Base-by-base conservation (phyloP, 2,329 filamentous ascomycete genomes). In the Pseudophaeomoniella oleicola region DNA sequence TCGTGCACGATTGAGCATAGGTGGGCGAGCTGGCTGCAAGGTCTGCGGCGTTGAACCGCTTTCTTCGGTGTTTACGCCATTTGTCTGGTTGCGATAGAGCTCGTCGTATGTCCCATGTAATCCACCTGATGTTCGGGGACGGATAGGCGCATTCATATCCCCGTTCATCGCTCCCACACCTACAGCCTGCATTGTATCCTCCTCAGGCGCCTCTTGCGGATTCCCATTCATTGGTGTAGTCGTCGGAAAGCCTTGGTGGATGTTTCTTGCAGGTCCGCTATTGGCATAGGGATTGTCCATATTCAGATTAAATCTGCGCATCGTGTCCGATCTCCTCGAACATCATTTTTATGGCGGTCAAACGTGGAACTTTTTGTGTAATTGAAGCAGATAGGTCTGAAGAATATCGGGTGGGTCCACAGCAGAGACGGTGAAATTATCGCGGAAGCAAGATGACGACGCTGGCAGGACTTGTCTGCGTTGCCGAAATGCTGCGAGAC, bases 1-100 rank as follows among this genome's bases (percentile, higher is more conserved):
- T 52, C 63, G 67, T 38, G 72, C 61, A 44, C 69, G 62, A 41
- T 63, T 54, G 41, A 66, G 39, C 42, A 54, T 51, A 6, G 63
- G 59, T 30, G 46, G 36, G 16, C 30, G 36, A n/a, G 12, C 10
- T 11, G 13, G 14, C 11, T 19, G 11, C 14, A 34, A 6, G 9
- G 16, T 19, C 13, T 4, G 16, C 6, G 22, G 22, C n/a, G 22
- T 27, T 27, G 6, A 6, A n/a, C 22, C 22, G n/a, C 22, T 27
- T n/a, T 27, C 22, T 27, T 6, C 22, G 22, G 22, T n/a, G n/a
- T 27, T 27, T 27, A 27, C 10, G 14, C 17, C 32, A 19, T 16
- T 34, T 12, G 18, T 17, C 16, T 34, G 32, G n/a, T 13, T 13
- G 16, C 32, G 15, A 34, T 34, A 34, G 6, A 34, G 32, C 11